A percentile compares a stretch with the other conserved stretches of the same genome.
These are phyloP conservation scores for Rubia occidens DNA, from an alignment of 305 asterid genomes.

Conservation along the genomic window DNA sequence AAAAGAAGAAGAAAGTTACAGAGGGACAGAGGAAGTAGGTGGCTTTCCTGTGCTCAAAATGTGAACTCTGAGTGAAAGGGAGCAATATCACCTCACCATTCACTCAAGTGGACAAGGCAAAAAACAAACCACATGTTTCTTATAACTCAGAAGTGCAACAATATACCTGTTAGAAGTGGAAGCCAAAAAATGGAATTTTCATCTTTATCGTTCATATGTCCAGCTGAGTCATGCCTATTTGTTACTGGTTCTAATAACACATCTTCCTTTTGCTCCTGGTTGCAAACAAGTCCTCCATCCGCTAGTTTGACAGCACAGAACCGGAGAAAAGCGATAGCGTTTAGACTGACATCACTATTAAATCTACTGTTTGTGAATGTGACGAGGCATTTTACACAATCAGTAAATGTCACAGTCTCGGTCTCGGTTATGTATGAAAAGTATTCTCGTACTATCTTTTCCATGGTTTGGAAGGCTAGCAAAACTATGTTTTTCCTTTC, in stretches of 20 bases:
- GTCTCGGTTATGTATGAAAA: constrained; percentile 94
- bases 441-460: constrained; percentile 92
- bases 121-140: background rate
- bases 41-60: background rate
- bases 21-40: background rate
- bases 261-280: constrained; percentile 45
- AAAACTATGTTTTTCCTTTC: constrained; percentile 91
- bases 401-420: constrained; percentile 77
- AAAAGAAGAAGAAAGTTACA: too few species aligned
- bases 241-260: constrained; percentile 25
- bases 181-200: constrained; percentile 64
- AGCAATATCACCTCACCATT: background rate
- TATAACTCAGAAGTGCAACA: background rate
- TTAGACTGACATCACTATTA: constrained; percentile 96
- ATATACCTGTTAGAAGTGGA: constrained; percentile 85
- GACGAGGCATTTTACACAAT: constrained; percentile 92
- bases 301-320: constrained; percentile 98
- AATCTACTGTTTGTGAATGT: constrained; percentile 89
- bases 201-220: constrained; percentile 50
- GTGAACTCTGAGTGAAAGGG: background rate
- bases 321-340: constrained; percentile 97
- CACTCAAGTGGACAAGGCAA: background rate
- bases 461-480: constrained; percentile 96
- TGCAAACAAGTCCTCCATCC: constrained; percentile 82
- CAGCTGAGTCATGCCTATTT: constrained; percentile 44